Base-by-base conservation (phyloP, 768 basidiomycete genomes). In the Hortiboletus campestris region DNA sequence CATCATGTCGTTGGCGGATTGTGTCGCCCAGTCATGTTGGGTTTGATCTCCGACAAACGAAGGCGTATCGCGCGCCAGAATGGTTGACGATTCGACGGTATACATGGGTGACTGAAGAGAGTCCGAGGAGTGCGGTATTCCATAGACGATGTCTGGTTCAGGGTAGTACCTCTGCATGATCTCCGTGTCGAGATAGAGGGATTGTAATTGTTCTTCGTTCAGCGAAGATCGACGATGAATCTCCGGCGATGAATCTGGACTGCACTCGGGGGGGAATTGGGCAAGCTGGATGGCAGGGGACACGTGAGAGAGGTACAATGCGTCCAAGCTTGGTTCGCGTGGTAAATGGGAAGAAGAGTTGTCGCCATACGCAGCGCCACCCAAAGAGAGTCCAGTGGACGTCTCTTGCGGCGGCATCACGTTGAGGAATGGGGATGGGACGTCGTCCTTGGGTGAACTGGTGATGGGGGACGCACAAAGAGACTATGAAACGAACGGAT, bases 391-490 rank as follows among this genome's bases (percentile, higher is more conserved):
- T 10, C 32, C 46, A 1, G 20, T 19, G 39, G 44, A 34, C n/a
- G 40, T 20, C 2, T 55, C 58, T 31, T 53, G 61, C 6, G 46
- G 32, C 67, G 68, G 14, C 66, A 68, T 29, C 60, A 72, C 28
- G 25, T 22, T 6, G 72, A 73, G 46, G 72, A 71, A 8, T 68
- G 74, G 49, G 13, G 72, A 72, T 10, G 69, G 61, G 14, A 68
- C 65, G 5, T 59, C 55, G 13, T 58, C 65, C 28, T 52, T 48
- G 16, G 55, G 48, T 1, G 43, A 41, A 46, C 69, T 72, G 31
- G 63, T 59, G 8, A 73, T 66, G 8, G 74, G 65, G n/a, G 78
- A 73, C 2, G 75, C 72, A 56, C 78, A 80, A 47, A 84, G 74
- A 7, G 81, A 80, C 81, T 83, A 51, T 20, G 45, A 51, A 29